Evolutionary conservation across 495 filamentous ascomycete species (phyloP).

Genomic region (Endocarpon pusillum): DNA sequence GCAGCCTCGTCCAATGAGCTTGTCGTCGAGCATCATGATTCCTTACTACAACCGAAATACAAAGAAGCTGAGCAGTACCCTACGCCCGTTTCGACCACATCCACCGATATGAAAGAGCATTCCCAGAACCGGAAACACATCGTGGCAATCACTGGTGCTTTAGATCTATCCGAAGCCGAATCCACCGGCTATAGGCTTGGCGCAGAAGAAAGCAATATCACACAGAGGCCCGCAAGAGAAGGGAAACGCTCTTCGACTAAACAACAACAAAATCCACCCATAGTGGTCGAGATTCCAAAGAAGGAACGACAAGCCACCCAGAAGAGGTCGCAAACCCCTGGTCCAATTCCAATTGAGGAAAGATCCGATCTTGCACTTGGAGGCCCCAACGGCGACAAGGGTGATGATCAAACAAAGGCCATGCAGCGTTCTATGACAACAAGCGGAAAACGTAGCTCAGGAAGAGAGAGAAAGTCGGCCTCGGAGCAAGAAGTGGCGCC

Average conservation of each 20-base stretch:
- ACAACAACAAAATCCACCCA: too few species aligned
- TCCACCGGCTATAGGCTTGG: too few species aligned
- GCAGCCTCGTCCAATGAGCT: not conserved
- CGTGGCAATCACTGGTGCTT: not conserved
- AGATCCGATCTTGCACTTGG: not conserved
- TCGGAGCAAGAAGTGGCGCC: not conserved
- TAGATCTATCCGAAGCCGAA: not conserved
- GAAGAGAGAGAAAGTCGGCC: not conserved
- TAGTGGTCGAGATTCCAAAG: too few species aligned
- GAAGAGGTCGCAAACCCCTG: not conserved
- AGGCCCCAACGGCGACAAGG: not conserved
- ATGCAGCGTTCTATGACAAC: not conserved
- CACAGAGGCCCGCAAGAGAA: too few species aligned
- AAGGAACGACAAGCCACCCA: too few species aligned
- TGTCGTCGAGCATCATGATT: not conserved
- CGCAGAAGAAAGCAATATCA: too few species aligned
- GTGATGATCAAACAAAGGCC: not conserved
- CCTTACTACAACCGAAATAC: not conserved
- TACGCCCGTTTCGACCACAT: not conserved
- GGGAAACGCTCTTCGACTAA: too few species aligned
- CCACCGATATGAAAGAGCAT: not conserved
- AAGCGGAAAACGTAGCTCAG: not conserved
- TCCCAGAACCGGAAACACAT: too few species aligned
- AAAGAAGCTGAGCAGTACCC: not conserved
- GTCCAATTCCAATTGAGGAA: not conserved